phyloP scores from a whole-genome alignment of 2,329 filamentous ascomycete species.

The Ascochyta pisi region DNA sequence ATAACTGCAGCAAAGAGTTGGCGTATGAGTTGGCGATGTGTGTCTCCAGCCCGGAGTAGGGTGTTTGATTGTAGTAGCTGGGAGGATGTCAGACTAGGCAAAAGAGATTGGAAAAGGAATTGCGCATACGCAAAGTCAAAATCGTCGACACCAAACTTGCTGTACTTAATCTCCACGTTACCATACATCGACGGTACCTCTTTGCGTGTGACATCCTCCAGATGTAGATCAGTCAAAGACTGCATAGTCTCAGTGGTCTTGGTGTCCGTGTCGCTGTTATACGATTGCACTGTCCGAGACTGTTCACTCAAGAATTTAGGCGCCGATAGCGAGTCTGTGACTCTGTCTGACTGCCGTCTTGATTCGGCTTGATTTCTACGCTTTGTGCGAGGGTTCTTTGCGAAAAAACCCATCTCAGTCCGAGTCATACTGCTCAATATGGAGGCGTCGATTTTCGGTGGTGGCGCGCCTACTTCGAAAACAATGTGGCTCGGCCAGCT shows the following conservation, averaged over 20 bases:
- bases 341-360: conserved; percentile 68
- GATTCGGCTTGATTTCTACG: conserved; percentile 85
- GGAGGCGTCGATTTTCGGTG: conserved; percentile 74
- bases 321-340: conserved; percentile 69
- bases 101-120: not conserved
- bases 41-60: conserved; percentile 89
- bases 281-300: conserved; percentile 67
- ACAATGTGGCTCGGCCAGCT: conserved; percentile 86
- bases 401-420: conserved; percentile 78
- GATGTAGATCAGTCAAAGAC: conserved; percentile 70
- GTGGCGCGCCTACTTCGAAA: conserved; percentile 85
- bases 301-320: conserved; percentile 97
- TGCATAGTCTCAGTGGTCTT: conserved; percentile 64
- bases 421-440: conserved; percentile 72
- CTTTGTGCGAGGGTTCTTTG: conserved; percentile 74
- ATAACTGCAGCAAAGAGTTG: conserved; percentile 87
- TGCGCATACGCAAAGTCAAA: conserved; percentile 85
- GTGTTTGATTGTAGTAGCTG: conserved; percentile 93
- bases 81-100: conserved; percentile 19
- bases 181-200: conserved; percentile 90
- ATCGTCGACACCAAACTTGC: conserved; percentile 98
- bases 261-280: conserved; percentile 34
- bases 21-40: conserved; percentile 97
- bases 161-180: conserved; percentile 98
- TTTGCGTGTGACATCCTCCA: conserved; percentile 75